Evolutionary conservation across 2,329 filamentous ascomycete species (phyloP).

Genomic region (Polychaeton citri): DNA sequence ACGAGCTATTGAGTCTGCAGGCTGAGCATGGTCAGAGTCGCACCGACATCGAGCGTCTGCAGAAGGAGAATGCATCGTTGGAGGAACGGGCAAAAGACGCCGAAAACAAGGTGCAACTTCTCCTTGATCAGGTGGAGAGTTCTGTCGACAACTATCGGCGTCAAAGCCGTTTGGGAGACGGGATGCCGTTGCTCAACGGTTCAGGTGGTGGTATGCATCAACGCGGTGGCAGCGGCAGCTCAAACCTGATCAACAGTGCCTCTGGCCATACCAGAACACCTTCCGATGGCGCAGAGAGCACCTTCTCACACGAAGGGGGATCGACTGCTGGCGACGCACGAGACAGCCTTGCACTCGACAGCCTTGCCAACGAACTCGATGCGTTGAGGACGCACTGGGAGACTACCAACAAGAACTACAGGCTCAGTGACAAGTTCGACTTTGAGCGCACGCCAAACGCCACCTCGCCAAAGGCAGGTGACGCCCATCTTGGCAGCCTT

Average conservation of each 20-base stretch:
- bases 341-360: constrained; percentile 67
- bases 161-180: constrained; percentile 27
- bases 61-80: constrained; percentile 66
- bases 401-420: constrained; percentile 87
- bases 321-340: constrained; percentile 22
- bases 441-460: constrained; percentile 31
- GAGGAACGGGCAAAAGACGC: constrained; percentile 79
- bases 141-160: constrained; percentile 92
- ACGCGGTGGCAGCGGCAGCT: constrained; percentile 18
- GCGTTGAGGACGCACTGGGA: constrained; percentile 87
- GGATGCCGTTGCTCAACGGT: constrained; percentile 6
- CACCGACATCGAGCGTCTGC: constrained; percentile 65
- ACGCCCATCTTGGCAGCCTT: constrained; percentile 53
- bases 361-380: constrained; percentile 82
- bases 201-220: constrained; percentile 9
- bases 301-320: constrained; percentile 34
- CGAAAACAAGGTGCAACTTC: constrained; percentile 80
- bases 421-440: constrained; percentile 78
- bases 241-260: constrained; percentile 18
- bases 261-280: constrained; percentile 40
- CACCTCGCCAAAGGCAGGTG: constrained; percentile 5
- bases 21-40: constrained; percentile 31
- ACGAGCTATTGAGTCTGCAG: constrained; percentile 42
- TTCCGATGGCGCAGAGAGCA: constrained; percentile 48
- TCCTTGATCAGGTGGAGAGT: constrained; percentile 86